Base-by-base conservation (phyloP, 73 alveolate species). In the Tetrahymena borealis region DNA sequence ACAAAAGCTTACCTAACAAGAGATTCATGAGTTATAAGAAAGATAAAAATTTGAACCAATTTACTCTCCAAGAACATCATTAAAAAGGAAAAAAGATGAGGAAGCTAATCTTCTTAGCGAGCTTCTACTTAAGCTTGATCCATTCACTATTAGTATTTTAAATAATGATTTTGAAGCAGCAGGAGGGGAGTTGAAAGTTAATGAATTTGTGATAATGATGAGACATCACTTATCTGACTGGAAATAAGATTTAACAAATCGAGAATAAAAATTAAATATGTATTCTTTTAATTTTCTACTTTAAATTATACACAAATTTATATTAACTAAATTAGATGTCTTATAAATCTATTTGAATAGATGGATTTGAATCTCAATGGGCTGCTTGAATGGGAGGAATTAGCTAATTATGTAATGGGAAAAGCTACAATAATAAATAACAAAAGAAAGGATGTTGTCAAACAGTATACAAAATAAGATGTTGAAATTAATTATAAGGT, bases 121-220 rank as follows among this genome's bases (percentile, higher is more conserved):
- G 77, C 78, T 97, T 33, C 96, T 96, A 16, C 95, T 96, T 93
- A 97, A 97, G 85, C 96, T 97, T 38, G 99, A 97, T 91, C 99
- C 99, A 1, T 96, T 97, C 20, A 97, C 99, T 11, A 96, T 97
- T 18, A 94, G 95, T 43, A 94, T 96, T 39, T 91, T 97, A 16
- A 97, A 96, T 90, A 91, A 91, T 28, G 99, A 97, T 90, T 97
- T 97, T 79, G 93, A 90, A 32, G 93, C 78, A 43, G 79, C 93
- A 33, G 20, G 95, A 38, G 97, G 96, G 24, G 91, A 90, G 78
- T 92, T 96, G 93, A 93, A 90, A 32, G 95, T 92, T 18, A 40
- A 78, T 20, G 94, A 96, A 94, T 97, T 97, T 78, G 94, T 97
- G 20, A 90, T 96, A 7, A 95, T 95, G 38, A 94, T 97, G 32